These are phyloP conservation scores for Mycena galopus DNA, from an alignment of 768 basidiomycete species.

Conservation along the genomic window DNA sequence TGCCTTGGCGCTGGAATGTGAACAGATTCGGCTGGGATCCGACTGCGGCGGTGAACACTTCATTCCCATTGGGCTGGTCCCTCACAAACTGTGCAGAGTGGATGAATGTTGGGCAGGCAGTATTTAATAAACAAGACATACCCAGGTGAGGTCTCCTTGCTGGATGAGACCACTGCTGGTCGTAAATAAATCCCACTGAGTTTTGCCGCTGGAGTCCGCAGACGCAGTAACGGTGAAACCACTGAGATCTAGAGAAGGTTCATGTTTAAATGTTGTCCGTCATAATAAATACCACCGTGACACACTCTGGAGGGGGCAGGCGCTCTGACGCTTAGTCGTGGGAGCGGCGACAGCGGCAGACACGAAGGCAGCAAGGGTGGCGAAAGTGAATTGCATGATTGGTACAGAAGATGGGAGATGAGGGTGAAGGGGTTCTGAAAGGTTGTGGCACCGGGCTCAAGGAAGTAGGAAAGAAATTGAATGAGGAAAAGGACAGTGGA, in stretches of 20 bases:
- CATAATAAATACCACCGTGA: background rate
- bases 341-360: conserved; percentile 24
- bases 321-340: conserved; percentile 25
- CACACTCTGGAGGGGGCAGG: conserved; percentile 25
- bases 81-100: conserved; percentile 10
- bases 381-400: conserved; percentile 27
- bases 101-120: background rate
- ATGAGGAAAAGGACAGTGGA: conserved; percentile 5
- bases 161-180: conserved; percentile 7
- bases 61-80: conserved; percentile 30
- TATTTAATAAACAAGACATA: background rate
- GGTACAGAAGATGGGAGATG: background rate
- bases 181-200: background rate
- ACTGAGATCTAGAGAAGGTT: conserved; percentile 6
- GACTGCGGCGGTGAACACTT: conserved; percentile 30
- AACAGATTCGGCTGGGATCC: conserved; percentile 26
- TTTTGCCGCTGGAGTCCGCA: conserved; percentile 12
- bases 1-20: conserved; percentile 16
- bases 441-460: conserved; percentile 10
- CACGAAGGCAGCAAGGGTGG: conserved; percentile 16
- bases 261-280: too few species aligned
- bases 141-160: conserved; percentile 26
- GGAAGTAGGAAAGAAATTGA: background rate
- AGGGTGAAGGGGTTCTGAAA: background rate
- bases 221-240: conserved; percentile 21